These are phyloP conservation scores for Fusarium chlamydosporum DNA, from an alignment of 2,329 filamentous ascomycete species.

Conservation along the genomic window DNA sequence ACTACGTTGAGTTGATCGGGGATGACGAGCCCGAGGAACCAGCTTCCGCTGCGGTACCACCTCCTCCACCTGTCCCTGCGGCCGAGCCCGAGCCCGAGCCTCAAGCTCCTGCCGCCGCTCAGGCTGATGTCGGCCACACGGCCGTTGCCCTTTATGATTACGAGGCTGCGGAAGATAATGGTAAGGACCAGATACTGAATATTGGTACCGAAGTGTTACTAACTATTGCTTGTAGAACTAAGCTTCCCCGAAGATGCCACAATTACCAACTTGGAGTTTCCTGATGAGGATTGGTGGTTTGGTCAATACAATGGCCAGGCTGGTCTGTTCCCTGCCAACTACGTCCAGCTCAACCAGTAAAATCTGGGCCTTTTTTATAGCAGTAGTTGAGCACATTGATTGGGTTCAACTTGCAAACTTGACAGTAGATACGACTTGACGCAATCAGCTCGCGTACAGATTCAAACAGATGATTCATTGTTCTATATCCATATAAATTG, in stretches of 20 bases:
- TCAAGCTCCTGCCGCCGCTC: conserved; percentile 57
- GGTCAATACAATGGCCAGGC: conserved; percentile 83
- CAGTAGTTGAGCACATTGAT: conserved; percentile 18
- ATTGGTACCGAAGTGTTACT: conserved; percentile 5
- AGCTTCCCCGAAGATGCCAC: conserved; percentile 92
- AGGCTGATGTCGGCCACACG: conserved; percentile 67
- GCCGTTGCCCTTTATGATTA: conserved; percentile 95
- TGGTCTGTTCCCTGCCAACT: conserved; percentile 87
- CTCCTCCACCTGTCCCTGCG: conserved; percentile 54
- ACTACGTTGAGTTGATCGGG: conserved; percentile 91
- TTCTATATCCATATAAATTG: conserved; percentile 25
- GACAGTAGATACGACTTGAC: conserved; percentile 44
- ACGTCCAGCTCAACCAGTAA: conserved; percentile 69
- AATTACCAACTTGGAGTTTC: conserved; percentile 89
- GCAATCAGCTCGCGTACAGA: conserved; percentile 43
- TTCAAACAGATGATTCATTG: conserved; percentile 23
- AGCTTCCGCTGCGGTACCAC: conserved; percentile 45
- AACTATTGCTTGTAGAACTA: conserved; percentile 62
- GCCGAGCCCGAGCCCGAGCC: conserved; percentile 54
- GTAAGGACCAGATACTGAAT: conserved; percentile 57
- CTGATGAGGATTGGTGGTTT: conserved; percentile 99
- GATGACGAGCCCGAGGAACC: conserved; percentile 67
- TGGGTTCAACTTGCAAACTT: conserved; percentile 28
- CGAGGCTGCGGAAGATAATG: conserved; percentile 95
- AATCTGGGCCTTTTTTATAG: conserved; percentile 9